These are phyloP conservation scores for Scheffersomyces coipomensis DNA, from an alignment of 805 yeast species.

Conservation along the genomic window DNA sequence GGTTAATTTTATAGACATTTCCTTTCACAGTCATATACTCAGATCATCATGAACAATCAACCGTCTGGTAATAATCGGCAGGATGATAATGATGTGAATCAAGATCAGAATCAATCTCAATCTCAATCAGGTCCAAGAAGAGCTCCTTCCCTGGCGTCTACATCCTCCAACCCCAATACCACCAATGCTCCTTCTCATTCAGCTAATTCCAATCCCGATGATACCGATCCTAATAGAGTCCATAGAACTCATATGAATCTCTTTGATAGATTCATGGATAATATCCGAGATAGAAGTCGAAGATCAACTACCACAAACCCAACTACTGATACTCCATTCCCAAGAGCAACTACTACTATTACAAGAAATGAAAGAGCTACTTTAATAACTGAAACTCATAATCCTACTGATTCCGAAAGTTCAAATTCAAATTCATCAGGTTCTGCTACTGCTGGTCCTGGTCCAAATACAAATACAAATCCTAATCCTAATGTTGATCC, in stretches of 20 bases:
- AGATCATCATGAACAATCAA: too few relatives aligned
- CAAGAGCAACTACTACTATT: too few relatives aligned
- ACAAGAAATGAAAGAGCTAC: too few relatives aligned
- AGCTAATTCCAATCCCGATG: background rate
- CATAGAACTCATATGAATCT: slow-evolving; percentile 12
- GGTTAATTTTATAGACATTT: too few relatives aligned
- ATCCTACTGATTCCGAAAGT: background rate
- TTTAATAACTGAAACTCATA: background rate
- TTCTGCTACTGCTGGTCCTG: background rate
- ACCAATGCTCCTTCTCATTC: background rate
- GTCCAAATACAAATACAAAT: background rate
- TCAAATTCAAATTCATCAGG: background rate
- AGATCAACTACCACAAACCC: background rate
- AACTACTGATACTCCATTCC: slow-evolving; percentile 1
- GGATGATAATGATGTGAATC: background rate
- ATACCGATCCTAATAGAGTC: background rate
- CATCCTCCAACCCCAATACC: slow-evolving; percentile 1
- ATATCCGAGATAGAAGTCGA: slow-evolving; percentile 12
- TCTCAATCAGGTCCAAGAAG: too few relatives aligned
- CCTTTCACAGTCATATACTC: too few relatives aligned
- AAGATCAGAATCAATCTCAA: background rate
- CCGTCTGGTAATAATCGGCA: background rate
- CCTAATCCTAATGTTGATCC: background rate
- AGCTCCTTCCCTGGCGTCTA: too few relatives aligned
- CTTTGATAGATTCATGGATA: slow-evolving; percentile 24